Evolutionary conservation across 2,329 filamentous ascomycete species (phyloP), one percentile per base, ranked within the genome.

Genomic region (Xylariaceae sp.): DNA sequence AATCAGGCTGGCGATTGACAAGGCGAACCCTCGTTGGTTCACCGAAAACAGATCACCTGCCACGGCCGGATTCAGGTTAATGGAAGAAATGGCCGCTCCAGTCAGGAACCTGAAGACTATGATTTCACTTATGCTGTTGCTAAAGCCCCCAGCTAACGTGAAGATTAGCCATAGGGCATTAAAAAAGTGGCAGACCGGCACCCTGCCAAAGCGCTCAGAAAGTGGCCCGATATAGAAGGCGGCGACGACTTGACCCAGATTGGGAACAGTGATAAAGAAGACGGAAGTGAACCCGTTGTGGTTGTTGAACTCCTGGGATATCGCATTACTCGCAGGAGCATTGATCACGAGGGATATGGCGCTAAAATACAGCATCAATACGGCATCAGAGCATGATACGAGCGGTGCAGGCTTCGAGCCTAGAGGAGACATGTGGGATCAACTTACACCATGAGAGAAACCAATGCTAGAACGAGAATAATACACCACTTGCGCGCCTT

Each of bases 241-340:
- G 7, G 21, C 21, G 11, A 52, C 23, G 23, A 29, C 48, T 16
- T 52, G 34, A 11, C 48, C 48, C 5, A 52, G 37, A 26, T 43
- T 52, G 6, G 34, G 36, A 33, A 52, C 48, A 16, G 48, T 52
- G 26, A 52, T 52, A 17, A 39, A 52, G 26, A 52, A 52, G n/a
- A 43, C 26, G 34, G 37, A 40, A 8, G 43, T 24, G 16, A 52
- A 52, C 21, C 36, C 36, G 37, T 17, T 43, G 36, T 41, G 23
- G 17, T 33, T 41, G 24, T 33, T 21, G 24, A 52, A 43, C 26
- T 52, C 48, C 24, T 52, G 34, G n/a, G 37, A 43, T 19, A 52
- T 52, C 11, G 37, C 34, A 33, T 29, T 40, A 23, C 36, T 43
- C 17, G 48, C 36, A 6, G 48, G 48, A 17, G 48, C 36, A 14